Base-by-base conservation (phyloP, 2,329 filamentous ascomycete genomes). In the Exophiala spinifera region DNA sequence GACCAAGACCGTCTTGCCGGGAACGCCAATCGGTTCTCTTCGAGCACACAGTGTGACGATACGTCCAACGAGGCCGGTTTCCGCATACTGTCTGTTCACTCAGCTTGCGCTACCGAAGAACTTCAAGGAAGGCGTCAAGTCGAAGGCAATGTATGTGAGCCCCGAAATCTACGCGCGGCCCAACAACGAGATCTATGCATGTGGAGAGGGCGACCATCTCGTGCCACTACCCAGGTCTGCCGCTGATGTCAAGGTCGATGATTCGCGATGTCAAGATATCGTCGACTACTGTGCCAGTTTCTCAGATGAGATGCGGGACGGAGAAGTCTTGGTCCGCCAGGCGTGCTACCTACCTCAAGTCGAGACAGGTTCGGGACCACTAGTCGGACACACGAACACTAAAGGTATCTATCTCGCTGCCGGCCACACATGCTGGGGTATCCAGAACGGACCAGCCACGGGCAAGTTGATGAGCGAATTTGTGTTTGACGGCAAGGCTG, bases 381-480 rank as follows among this genome's bases (percentile, higher is more conserved):
- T 97, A 46, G 80, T 97, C 20, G 94, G 94, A 0, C 75, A 79
- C 49, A 91, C 91, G 6, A 80, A 81, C 1, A 82, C 86, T 0
- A 81, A 83, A 5, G 91, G 91, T 0, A 66, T 97, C 40, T 86
- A 87, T 69, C 77, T 97, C 56, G 94, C 94, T 0, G 81, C 89
- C 0, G 94, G 94, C 0, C 94, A 99, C 75, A 96, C 91, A 1
- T 97, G 92, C 74, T 99, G 94, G 94, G 94, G 94, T 0, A 96
- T 99, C 19, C 92, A 97, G 74, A 97, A 99, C 73, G 90, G 85
- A 0, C 91, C 92, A 1, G 94, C 81, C 1, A 97, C 92, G 6
- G 89, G 89, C 3, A 89, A 86, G 72, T 70, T 92, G 36, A 86
- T 94, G 76, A 86, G 87, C 34, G 88, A 92, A 70, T 84, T 88